Evolutionary conservation across 2,329 filamentous ascomycete species (phyloP).

Genomic region (Simplicillium sp.): DNA sequence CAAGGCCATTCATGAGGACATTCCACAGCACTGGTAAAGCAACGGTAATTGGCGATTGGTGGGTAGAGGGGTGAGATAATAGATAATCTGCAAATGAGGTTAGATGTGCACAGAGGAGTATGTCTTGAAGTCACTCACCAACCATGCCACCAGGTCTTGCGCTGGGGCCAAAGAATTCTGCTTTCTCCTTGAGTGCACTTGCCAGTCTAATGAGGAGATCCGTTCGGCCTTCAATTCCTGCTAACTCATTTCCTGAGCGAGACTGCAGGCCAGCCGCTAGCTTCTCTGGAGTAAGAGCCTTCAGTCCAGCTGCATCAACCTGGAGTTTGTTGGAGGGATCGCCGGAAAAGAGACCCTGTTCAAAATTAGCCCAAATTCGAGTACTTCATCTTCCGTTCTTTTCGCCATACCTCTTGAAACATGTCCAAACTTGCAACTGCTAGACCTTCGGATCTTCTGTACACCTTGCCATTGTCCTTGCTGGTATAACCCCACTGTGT

Average conservation of each 20-base stretch:
- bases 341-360: slow-evolving; percentile 73
- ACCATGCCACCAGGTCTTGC: slow-evolving; percentile 90
- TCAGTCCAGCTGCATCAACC: slow-evolving; percentile 77
- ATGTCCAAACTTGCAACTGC: slow-evolving; percentile 73
- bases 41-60: slow-evolving; percentile 80
- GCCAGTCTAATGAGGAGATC: slow-evolving; percentile 68
- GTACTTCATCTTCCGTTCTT: background rate
- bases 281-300: slow-evolving; percentile 60
- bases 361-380: slow-evolving; percentile 10
- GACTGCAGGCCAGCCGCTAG: slow-evolving; percentile 82
- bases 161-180: slow-evolving; percentile 74
- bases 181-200: slow-evolving; percentile 63
- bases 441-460: slow-evolving; percentile 78
- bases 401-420: slow-evolving; percentile 62
- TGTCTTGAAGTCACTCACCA: slow-evolving; percentile 41
- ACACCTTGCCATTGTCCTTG: slow-evolving; percentile 73
- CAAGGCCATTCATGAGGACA: slow-evolving; percentile 78
- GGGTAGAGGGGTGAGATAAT: slow-evolving; percentile 82
- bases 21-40: slow-evolving; percentile 83
- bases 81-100: slow-evolving; percentile 59
- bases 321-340: slow-evolving; percentile 73
- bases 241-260: slow-evolving; percentile 67
- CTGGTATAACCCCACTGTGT: slow-evolving; percentile 90
- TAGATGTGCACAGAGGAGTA: too few species aligned
- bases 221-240: slow-evolving; percentile 76